Percentiles rank a stretch among this genome's conserved stretches.
Evolutionary conservation across 306 rosid genomes (phyloP).

Genomic region (Carpinus fangiana): DNA sequence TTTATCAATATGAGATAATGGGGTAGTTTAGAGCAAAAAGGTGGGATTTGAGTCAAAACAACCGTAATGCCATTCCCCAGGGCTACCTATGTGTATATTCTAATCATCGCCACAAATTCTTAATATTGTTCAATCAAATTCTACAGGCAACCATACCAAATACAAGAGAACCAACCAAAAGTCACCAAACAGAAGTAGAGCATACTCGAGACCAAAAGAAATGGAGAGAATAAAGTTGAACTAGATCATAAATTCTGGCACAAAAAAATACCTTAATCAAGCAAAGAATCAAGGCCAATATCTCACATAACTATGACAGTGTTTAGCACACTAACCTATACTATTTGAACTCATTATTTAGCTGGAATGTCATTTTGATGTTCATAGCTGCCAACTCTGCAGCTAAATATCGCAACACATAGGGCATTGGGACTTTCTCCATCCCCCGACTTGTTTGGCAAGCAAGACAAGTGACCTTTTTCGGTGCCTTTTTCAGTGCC

Average conservation of each 20-base stretch:
- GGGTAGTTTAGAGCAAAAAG: not conserved
- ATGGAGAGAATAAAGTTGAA: no score
- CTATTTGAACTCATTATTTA: slow-evolving; percentile 10
- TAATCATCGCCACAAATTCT: no score
- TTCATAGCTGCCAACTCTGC: slow-evolving; percentile 97
- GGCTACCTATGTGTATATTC: no score
- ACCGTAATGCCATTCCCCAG: not conserved
- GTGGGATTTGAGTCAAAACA: not conserved
- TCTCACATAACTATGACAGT: not conserved
- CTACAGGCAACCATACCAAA: no score
- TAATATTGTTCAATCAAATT: no score
- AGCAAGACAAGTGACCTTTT: slow-evolving; percentile 63
- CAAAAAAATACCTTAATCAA: no score
- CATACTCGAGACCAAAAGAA: no score
- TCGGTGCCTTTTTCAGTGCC: slow-evolving; percentile 60
- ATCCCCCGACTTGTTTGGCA: slow-evolving; percentile 83
- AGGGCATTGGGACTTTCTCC: slow-evolving; percentile 97
- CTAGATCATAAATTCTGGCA: no score
- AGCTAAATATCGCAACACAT: slow-evolving; percentile 80
- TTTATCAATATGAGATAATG: not conserved
- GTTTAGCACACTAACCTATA: not conserved
- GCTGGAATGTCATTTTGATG: slow-evolving; percentile 77
- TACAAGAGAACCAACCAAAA: no score
- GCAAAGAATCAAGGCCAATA: no score
- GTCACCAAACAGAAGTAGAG: no score